Evolutionary conservation across 2,329 filamentous ascomycete genomes (phyloP).

Genomic region (Colletotrichum endophyticum): DNA sequence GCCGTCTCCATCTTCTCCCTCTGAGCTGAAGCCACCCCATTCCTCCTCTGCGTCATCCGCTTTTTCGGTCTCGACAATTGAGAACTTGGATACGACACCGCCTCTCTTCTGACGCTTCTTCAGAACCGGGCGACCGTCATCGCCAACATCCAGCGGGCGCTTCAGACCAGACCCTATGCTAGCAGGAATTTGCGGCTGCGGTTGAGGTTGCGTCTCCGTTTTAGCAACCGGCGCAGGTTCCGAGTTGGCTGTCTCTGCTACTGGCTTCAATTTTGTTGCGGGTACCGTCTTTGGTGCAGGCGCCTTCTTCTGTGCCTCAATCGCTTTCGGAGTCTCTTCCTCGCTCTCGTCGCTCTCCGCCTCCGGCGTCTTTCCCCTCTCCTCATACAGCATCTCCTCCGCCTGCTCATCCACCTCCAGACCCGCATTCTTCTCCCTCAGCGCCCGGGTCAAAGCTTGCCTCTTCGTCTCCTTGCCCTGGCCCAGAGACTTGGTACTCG

Average conservation of each 20-base stretch:
- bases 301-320: neutral
- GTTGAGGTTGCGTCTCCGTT: neutral
- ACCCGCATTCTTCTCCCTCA: constrained; percentile 70
- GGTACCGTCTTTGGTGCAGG: neutral
- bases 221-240: neutral
- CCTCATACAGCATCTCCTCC: constrained; percentile 58
- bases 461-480: constrained; percentile 73
- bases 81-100: constrained; percentile 61
- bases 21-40: constrained; percentile 24
- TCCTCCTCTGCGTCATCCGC: constrained; percentile 30
- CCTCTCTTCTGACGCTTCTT: constrained; percentile 80
- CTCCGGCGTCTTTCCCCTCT: constrained; percentile 30
- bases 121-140: constrained; percentile 80
- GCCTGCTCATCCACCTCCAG: constrained; percentile 59
- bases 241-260: neutral
- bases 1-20: constrained; percentile 8
- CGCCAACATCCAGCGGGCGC: constrained; percentile 80
- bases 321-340: constrained; percentile 23
- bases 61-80: constrained; percentile 45
- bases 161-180: constrained; percentile 80
- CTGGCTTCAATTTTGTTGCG: constrained; percentile 6
- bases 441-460: constrained; percentile 67
- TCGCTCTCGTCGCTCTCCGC: constrained; percentile 35
- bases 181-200: neutral
- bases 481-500: constrained; percentile 79